Evolutionary conservation across 176 grass and related monocot genomes (phyloP).

Genomic region (Thinopyrum elongatum): DNA sequence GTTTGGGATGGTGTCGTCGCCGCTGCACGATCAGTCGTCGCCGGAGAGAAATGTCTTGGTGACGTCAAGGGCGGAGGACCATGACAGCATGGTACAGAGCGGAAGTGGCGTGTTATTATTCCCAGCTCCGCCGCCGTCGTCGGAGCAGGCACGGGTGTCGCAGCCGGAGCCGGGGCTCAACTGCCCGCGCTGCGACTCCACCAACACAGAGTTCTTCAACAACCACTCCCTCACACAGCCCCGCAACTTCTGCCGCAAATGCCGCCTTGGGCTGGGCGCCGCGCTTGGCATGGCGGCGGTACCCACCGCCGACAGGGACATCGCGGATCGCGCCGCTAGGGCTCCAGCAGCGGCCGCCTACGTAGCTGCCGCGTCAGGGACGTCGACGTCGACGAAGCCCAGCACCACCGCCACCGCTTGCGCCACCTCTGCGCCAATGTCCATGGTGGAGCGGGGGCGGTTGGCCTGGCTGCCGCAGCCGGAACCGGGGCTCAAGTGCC

Average conservation of each 20-base stretch:
- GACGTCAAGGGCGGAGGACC: too few relatives aligned
- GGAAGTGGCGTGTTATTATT: too few relatives aligned
- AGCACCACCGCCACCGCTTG: too few relatives aligned
- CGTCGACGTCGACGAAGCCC: not conserved
- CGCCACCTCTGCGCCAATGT: not conserved
- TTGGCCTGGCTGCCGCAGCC: slow-evolving; percentile 29
- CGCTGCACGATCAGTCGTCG: too few relatives aligned
- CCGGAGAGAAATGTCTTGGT: too few relatives aligned
- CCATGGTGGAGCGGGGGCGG: slow-evolving; percentile 22
- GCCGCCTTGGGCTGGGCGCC: slow-evolving; percentile 84
- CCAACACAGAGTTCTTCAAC: slow-evolving; percentile 92
- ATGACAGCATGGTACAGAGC: too few relatives aligned
- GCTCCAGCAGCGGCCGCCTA: not conserved
- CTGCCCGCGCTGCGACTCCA: slow-evolving; percentile 72
- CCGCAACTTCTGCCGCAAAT: slow-evolving; percentile 74
- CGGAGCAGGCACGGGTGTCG: slow-evolving; percentile 26
- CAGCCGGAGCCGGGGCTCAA: slow-evolving; percentile 45
- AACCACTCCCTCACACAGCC: slow-evolving; percentile 82
- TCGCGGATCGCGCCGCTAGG: not conserved
- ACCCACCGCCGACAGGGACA: slow-evolving; percentile 32
- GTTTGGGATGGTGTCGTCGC: too few relatives aligned
- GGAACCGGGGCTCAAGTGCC: slow-evolving; percentile 52
- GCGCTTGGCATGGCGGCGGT: slow-evolving; percentile 52
- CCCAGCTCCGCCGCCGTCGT: not conserved
- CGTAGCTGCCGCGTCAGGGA: not conserved